Base-by-base conservation (phyloP, 2,329 filamentous ascomycete species). In the Zasmidium cellare region DNA sequence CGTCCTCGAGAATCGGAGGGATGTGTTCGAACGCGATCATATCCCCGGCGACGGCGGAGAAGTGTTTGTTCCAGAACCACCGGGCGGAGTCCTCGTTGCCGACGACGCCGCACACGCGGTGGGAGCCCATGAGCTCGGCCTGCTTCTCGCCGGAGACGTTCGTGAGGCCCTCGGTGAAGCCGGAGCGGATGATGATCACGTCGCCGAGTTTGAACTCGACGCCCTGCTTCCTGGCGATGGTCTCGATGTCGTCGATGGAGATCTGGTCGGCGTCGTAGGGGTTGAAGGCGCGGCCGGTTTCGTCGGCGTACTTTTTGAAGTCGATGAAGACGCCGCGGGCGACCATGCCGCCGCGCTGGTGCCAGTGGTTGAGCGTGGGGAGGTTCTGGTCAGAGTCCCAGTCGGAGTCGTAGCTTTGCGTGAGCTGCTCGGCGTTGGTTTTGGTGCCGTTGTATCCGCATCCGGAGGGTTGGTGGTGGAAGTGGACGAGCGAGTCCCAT, bases 11-110 rank as follows among this genome's bases (percentile, higher is more conserved):
- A 25, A 59, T 51, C 5, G 72, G 70, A 1, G 75, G 74, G 46
- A 72, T 70, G 9, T 67, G 65, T 64, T 86, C 84, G 60, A 83
- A 81, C 3, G 75, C 76, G 9, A 83, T 80, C 50, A 79, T 77
- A 57, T 87, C 84, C 2, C 83, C 82, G 0, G 79, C 84, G 0
- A 85, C 78, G 1, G 84, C 84, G 0, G 82, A 73, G 62, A 87
- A 84, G 14, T 76, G 72, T 51, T 80, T 76, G 54, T 85, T 79
- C 82, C 83, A 86, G 18, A 86, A 72, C 83, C 84, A 87, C 38
- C 77, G 75, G 14, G 84, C 74, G 6, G 78, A 79, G 3, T 75
- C 76, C 16, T 79, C 73, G 2, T 76, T 78, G 0, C 79, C 79
- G 51, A 82, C 76, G 1, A 84, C 73, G 65, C 68, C 78, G 44